Conservation (phyloP, 768 basidiomycete species). For the Steccherinum ochraceum region DNA sequence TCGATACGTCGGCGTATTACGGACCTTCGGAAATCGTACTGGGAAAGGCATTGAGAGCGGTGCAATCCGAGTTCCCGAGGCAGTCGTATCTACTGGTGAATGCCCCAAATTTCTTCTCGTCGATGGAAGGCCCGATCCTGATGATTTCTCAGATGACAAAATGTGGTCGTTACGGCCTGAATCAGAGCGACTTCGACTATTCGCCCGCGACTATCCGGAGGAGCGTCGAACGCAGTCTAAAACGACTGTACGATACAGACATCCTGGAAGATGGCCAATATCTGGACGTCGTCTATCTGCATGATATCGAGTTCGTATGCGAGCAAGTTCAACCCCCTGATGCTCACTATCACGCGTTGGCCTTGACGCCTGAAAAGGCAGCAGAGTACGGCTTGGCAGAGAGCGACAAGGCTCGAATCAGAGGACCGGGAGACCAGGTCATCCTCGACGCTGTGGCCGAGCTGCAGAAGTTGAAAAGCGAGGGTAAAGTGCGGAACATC, state of each 20-base stretch:
- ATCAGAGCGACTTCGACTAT: slow-evolving; percentile 62
- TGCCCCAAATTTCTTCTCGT: slow-evolving; percentile 7
- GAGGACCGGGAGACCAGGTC: slow-evolving; percentile 66
- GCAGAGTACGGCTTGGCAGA: slow-evolving; percentile 58
- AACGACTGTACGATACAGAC: slow-evolving; percentile 62
- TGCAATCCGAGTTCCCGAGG: slow-evolving; percentile 69
- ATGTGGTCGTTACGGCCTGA: slow-evolving; percentile 68
- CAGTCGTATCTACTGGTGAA: slow-evolving; percentile 68
- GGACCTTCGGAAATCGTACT: slow-evolving; percentile 74
- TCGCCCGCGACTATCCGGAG: slow-evolving; percentile 55
- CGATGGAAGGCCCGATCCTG: neutral
- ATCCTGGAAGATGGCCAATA: no score
- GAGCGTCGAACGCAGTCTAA: slow-evolving; percentile 60
- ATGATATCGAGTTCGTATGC: slow-evolving; percentile 79
- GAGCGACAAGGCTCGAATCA: slow-evolving; percentile 49
- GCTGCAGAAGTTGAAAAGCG: slow-evolving; percentile 60
- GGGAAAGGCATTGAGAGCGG: slow-evolving; percentile 53
- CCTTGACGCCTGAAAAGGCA: slow-evolving; percentile 47
- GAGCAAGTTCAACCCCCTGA: slow-evolving; percentile 40
- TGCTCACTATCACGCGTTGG: slow-evolving; percentile 50
- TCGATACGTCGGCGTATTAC: slow-evolving; percentile 82
- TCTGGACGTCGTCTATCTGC: slow-evolving; percentile 75
- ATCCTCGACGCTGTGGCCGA: slow-evolving; percentile 64
- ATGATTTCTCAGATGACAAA: slow-evolving; percentile 63
- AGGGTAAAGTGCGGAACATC: slow-evolving; percentile 65